Evolutionary conservation across 352 stramenopile genomes (phyloP), one percentile per base, ranked within the genome.

Genomic region (Blastocystis sp.): DNA sequence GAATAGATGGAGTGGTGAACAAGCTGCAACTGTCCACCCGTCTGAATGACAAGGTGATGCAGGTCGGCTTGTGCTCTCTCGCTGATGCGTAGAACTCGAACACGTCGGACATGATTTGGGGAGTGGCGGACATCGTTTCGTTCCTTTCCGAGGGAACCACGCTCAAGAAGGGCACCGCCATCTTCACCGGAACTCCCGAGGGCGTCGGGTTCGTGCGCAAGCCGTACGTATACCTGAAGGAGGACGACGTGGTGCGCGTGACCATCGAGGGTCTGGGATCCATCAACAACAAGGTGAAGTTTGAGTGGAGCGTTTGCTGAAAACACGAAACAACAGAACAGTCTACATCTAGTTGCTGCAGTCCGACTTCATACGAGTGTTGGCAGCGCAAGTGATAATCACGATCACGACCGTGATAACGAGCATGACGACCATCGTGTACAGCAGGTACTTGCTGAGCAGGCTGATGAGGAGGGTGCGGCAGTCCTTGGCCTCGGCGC

Each of bases 81-180:
- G 21, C 0, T 80, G n/a, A 14, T 9, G 17, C n/a, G 40, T 80
- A 80, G 88, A 91, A 94, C 76, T 95, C 93, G 34, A 95, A 91
- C 74, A 96, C 94, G 61, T 80, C 90, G 38, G 93, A 96, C 90
- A 95, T 97, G 93, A 95, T 96, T 89, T 96, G 96, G 89, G 93
- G 91, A 1, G 92, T 97, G 0, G 91, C 92, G 1, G 91, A 94
- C 88, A 89, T 96, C 41, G 95, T 97, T 79, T 94, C 92, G 81
- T 92, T 94, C 89, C 91, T 96, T 2, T 96, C 93, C 11, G 92
- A 96, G 87, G 93, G 95, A 88, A 94, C 90, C 62, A 96, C 94
- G 62, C 89, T 97, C 64, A 91, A 91, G n/a, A 92, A 92, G 38
- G 93, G 93, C 59, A 96, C 93, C 10, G 89, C 96, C 38, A 96